A percentile compares a stretch with the other conserved stretches of the same genome.
Evolutionary conservation across 1,139 yeast genomes (phyloP).

Genomic region (Waltiozyma sp.): DNA sequence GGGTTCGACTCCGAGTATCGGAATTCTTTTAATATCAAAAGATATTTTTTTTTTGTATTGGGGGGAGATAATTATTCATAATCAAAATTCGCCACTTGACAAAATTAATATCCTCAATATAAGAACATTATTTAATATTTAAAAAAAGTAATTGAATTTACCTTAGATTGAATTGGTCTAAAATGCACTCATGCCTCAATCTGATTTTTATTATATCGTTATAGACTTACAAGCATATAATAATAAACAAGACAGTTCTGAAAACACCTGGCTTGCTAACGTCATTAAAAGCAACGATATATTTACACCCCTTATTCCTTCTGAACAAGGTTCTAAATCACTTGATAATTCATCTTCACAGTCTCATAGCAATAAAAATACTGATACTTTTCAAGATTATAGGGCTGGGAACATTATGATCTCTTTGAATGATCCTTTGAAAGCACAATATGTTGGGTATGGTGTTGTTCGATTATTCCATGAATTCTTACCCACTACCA

Average conservation of each 20-base stretch:
- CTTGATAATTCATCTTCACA: too few species aligned
- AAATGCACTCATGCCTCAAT: background rate
- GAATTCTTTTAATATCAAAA: too few species aligned
- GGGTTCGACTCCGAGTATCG: conserved; percentile 81
- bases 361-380: too few species aligned
- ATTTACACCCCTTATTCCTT: background rate
- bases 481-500: conserved; percentile 20
- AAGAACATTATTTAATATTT: too few species aligned
- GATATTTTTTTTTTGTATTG: background rate
- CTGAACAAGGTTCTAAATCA: too few species aligned
- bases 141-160: too few species aligned
- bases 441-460: conserved; percentile 41
- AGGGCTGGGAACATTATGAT: conserved; percentile 17
- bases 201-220: background rate
- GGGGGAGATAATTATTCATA: too few species aligned
- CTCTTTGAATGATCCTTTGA: conserved; percentile 6
- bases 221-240: background rate
- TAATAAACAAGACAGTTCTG: background rate
- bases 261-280: conserved; percentile 6
- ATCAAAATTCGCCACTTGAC: too few species aligned
- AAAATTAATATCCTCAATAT: too few species aligned
- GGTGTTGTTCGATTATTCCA: conserved; percentile 66
- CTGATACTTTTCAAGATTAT: conserved; percentile 17
- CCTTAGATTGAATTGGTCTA: too few species aligned
- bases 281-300: conserved; percentile 5